Evolutionary conservation across 23 red algal species (phyloP), one percentile per base, ranked within the genome.

Genomic region (Gracilaria domingensis): DNA sequence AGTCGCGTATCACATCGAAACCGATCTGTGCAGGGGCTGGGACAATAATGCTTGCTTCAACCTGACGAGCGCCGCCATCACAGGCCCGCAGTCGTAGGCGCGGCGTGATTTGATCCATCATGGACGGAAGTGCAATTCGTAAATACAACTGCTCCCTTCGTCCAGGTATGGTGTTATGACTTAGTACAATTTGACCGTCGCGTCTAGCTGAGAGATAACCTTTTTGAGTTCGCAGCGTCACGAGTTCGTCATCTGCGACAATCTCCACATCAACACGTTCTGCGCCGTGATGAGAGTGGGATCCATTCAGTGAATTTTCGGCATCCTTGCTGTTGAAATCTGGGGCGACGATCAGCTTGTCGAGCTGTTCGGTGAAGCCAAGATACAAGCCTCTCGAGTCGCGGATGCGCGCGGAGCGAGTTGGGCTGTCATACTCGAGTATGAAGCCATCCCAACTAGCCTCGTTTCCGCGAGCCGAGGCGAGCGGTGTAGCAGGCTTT

Each of bases 101-200:
- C 18, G 89, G 89, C 28, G 45, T 72, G 11, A 67, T 83, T 25
- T 84, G 59, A 32, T 92, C 89, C 89, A 92, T 92, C 64, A 84
- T 84, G 20, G 79, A 84, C 37, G 89, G 89, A 39, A 92, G 67
- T 18, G 89, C 78, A 58, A 92, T n/a, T 62, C 89, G 77, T 38
- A 92, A 42, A 34, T 83, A 74, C 47, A 92, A 92, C 8, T 84
- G 61, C 24, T 92, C 78, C 24, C 89, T 39, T 45, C 65, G 59
- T 8, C 79, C 64, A 39, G 89, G 89, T 25, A 64, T 29, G 4
- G 80, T 83, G 77, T 84, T 45, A 9, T 92, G 59, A 75, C 80
- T 44, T 2, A 92, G 79, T 28, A 59, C 66, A 49, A 92, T 74
- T 39, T 30, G 59, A 20, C 89, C 89, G 17, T 64, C 56, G 37